Base-by-base conservation (phyloP, 306 rosid genomes). In the Gastrolobium villosum region DNA sequence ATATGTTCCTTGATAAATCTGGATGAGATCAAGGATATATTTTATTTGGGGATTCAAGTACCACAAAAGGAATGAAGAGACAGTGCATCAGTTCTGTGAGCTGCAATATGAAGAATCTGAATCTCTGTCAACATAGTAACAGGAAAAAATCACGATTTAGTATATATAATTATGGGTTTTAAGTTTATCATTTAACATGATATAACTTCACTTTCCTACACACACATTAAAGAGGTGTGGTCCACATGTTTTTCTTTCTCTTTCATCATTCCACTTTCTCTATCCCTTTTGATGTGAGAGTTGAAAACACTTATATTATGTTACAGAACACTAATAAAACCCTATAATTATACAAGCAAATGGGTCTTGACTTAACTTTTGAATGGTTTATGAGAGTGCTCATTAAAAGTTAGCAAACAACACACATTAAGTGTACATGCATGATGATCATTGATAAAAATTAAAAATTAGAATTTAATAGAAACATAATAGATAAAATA, bases 61-160 rank as follows among this genome's bases (percentile, higher is more conserved):
- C 28, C 55, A 2, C 10, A 34, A 2, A 54, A 10, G 54, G 77
- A 31, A 55, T 72, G 65, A 56, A 57, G 44, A 73, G 43, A n/a
- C 50, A 30, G 4, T 56, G 67, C 79, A 34, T 34, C 52, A 11
- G 15, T 63, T 32, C 36, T 31, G 15, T 36, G 15, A 48, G 41
- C 53, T 20, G 63, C 40, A 63, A 49, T 55, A 7, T 36, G 7
- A 63, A 62, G 46, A 36, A 46, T 36, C 3, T 62, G 63, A 62
- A 48, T 28, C 28, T 43, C 72, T 75, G 79, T 61, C 32, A 20
- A 20, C 31, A 34, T 34, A 40, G 2, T 46, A 13, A 62, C 52
- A 75, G 0, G 49, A 45, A 74, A 30, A 40, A 28, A 13, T 74
- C 45, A 44, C 26, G 26, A 20, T 20, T 20, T 0, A 63, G 11